Evolutionary conservation across 2,329 filamentous ascomycete genomes (phyloP).

Genomic region (Blastomyces silverae): DNA sequence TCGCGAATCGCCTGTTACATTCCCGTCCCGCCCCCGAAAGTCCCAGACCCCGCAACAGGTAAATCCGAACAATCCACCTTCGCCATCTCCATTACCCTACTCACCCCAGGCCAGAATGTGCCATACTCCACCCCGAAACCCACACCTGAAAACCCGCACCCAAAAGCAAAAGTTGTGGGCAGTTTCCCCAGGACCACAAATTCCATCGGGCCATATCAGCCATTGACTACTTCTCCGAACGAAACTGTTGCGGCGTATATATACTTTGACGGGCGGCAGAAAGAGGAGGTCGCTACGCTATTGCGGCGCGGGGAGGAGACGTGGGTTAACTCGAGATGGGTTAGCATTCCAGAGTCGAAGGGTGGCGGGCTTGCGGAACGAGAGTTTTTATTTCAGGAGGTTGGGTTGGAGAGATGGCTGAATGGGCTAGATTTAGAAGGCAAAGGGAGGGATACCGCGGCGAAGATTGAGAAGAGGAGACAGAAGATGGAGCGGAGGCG

Average conservation of each 20-base stretch:
- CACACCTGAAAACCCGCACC: conserved; percentile 66
- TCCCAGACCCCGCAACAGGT: conserved; percentile 60
- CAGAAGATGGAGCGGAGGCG: conserved; percentile 74
- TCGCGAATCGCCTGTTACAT: conserved; percentile 97
- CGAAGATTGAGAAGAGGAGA: conserved; percentile 61
- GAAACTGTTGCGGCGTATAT: conserved; percentile 98
- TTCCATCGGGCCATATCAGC: conserved; percentile 74
- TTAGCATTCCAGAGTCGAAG: conserved; percentile 83
- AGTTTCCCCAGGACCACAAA: conserved; percentile 51
- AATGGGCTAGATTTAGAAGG: conserved; percentile 94
- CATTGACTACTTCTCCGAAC: conserved; percentile 85
- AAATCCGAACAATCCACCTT: conserved; percentile 92
- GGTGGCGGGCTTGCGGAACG: conserved; percentile 91
- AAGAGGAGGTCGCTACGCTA: conserved; percentile 94
- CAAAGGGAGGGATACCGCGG: conserved; percentile 81
- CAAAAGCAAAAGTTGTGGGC: conserved; percentile 74
- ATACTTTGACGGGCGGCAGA: conserved; percentile 91
- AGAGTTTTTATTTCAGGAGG: conserved; percentile 94
- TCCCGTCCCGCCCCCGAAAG: conserved; percentile 79
- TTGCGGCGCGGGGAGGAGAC: conserved; percentile 91
- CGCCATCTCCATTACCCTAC: conserved; percentile 92
- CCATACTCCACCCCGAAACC: conserved; percentile 87
- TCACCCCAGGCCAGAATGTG: conserved; percentile 80
- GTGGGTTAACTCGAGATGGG: conserved; percentile 98
- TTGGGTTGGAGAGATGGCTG: conserved; percentile 90